phyloP scores from a whole-genome alignment of 1,284 basidiomycete genomes.

The Rhodotorula mucilaginosa region DNA sequence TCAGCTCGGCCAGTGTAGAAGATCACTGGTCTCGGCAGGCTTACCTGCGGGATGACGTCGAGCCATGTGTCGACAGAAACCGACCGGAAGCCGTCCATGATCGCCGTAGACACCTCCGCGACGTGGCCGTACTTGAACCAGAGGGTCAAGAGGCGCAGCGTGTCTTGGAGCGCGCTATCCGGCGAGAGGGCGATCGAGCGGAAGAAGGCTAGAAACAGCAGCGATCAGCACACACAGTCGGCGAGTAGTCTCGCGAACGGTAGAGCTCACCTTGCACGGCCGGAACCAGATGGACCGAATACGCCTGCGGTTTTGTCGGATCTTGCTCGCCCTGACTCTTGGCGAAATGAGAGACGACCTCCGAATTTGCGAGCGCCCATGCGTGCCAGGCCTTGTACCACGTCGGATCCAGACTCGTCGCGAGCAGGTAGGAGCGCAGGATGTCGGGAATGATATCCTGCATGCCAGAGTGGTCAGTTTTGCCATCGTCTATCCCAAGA shows the following conservation, averaged over 20 bases:
- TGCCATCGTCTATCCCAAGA: not conserved
- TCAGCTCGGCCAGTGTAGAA: not conserved
- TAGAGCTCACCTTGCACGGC: slow-evolving; percentile 74
- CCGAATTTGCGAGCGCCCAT: slow-evolving; percentile 96
- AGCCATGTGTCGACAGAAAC: slow-evolving; percentile 98
- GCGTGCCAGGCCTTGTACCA: slow-evolving; percentile 99
- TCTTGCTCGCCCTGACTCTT: slow-evolving; percentile 61
- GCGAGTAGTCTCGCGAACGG: not conserved
- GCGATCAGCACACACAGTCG: not conserved
- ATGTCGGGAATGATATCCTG: slow-evolving; percentile 78
- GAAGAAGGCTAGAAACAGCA: slow-evolving; percentile 72
- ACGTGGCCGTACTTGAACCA: slow-evolving; percentile 99
- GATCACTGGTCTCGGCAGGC: slow-evolving; percentile 17
- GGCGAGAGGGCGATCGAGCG: slow-evolving; percentile 87
- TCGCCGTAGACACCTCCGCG: slow-evolving; percentile 84
- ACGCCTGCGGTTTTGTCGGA: slow-evolving; percentile 65
- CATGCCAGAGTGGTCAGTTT: slow-evolving; percentile 1
- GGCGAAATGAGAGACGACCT: slow-evolving; percentile 71
- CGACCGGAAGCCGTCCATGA: slow-evolving; percentile 80
- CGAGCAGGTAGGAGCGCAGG: slow-evolving; percentile 76
- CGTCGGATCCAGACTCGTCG: slow-evolving; percentile 85
- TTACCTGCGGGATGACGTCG: slow-evolving; percentile 93
- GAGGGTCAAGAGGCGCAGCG: slow-evolving; percentile 83
- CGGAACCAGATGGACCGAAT: slow-evolving; percentile 79
- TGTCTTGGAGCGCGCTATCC: slow-evolving; percentile 92